Evolutionary conservation across 1,284 basidiomycete genomes (phyloP).

Genomic region (Anthracocystis panici-leucophaei): DNA sequence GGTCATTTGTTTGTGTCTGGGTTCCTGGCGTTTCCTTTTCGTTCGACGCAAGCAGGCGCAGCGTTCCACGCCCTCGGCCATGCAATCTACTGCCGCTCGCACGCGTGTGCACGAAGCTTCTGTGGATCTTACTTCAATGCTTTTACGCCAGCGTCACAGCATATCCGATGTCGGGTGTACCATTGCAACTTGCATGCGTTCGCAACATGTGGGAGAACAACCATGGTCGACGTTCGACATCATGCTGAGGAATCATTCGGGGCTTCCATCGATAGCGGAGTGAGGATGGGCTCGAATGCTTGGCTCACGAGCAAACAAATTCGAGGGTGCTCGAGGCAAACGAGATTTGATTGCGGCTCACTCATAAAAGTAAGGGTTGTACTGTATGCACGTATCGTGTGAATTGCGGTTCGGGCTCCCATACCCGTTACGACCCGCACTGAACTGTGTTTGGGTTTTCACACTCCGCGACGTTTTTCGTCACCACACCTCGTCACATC

Average conservation of each 20-base stretch:
- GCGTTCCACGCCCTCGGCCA: constrained; percentile 4
- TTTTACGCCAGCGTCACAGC: not conserved
- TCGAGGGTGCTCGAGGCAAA: constrained; percentile 9
- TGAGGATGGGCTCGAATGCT: not conserved
- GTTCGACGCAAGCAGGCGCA: constrained; percentile 1
- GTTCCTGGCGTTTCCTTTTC: not conserved
- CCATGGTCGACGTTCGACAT: too few relatives aligned
- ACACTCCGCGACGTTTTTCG: not conserved
- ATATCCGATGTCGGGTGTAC: not conserved
- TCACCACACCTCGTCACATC: not conserved
- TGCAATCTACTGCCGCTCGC: not conserved
- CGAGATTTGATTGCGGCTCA: too few relatives aligned
- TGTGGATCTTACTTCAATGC: constrained; percentile 2
- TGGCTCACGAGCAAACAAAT: not conserved
- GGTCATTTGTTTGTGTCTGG: not conserved
- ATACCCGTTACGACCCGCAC: too few relatives aligned
- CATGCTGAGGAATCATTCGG: not conserved
- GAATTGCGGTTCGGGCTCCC: not conserved
- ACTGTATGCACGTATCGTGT: constrained; percentile 9
- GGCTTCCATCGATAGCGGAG: constrained; percentile 3
- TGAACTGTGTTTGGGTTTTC: too few relatives aligned
- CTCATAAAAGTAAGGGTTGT: not conserved
- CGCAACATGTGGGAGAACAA: not conserved
- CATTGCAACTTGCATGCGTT: not conserved
- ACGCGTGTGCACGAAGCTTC: too few relatives aligned